A percentile compares a stretch with the other conserved stretches of the same genome.
phyloP scores from a whole-genome alignment of 805 yeast species.

The Metschnikowia sp. region DNA sequence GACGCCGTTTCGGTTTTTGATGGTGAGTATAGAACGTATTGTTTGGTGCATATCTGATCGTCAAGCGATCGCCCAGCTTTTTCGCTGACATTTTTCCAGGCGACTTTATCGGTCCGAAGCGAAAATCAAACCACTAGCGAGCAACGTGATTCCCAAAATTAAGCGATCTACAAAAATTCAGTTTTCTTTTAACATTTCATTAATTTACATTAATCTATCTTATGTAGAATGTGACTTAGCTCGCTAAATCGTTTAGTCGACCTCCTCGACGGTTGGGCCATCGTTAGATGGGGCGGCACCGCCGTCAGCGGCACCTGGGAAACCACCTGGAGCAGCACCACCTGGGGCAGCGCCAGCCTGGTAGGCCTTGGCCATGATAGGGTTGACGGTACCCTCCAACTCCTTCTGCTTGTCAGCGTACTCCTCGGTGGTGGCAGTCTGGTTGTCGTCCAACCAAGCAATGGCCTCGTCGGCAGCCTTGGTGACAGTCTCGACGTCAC shows the following conservation, averaged over 20 bases:
- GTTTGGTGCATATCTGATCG: too few relatives aligned
- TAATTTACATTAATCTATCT: constrained; percentile 14
- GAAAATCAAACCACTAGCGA: not conserved
- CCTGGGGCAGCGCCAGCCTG: constrained; percentile 86
- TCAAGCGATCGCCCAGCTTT: too few relatives aligned
- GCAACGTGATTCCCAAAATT: not conserved
- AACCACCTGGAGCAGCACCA: constrained; percentile 45
- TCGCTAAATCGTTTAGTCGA: constrained; percentile 35
- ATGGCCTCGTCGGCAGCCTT: constrained; percentile 84
- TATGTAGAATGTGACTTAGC: constrained; percentile 11
- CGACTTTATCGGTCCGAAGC: too few relatives aligned
- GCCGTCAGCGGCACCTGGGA: constrained; percentile 60
- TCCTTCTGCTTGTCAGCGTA: constrained; percentile 91
- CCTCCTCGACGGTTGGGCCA: constrained; percentile 55
- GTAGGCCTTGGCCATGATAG: constrained; percentile 96
- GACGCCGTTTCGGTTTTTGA: too few relatives aligned
- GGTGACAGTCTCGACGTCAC: constrained; percentile 64
- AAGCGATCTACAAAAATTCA: not conserved
- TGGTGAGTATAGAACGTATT: too few relatives aligned
- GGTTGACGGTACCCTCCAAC: constrained; percentile 91
- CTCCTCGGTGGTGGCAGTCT: constrained; percentile 90
- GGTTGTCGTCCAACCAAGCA: constrained; percentile 90
- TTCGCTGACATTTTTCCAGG: too few relatives aligned
- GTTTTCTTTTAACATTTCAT: constrained; percentile 1
- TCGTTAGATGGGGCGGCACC: constrained; percentile 37